Evolutionary conservation across 805 yeast species (phyloP).

Genomic region (Saccharomyces kudriavzevii): DNA sequence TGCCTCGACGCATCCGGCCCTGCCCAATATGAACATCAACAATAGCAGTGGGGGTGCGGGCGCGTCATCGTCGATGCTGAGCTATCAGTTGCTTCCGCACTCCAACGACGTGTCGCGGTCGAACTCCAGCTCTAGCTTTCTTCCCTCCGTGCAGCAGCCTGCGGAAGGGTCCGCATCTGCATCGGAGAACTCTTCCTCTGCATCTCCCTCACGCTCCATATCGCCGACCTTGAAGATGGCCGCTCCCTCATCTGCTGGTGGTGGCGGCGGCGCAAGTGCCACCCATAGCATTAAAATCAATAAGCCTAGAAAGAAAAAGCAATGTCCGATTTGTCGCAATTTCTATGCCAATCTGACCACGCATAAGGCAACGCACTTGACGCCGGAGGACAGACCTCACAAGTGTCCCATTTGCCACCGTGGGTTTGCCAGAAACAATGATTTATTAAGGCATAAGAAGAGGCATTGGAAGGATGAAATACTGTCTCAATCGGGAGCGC

Average conservation of each 20-base stretch:
- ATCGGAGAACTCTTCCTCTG: constrained; percentile 9
- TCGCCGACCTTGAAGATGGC: constrained; percentile 7
- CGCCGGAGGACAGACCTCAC: constrained; percentile 67
- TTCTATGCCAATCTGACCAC: constrained; percentile 76
- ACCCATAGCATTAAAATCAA: constrained; percentile 15
- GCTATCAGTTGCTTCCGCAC: constrained; percentile 8
- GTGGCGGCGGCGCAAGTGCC: not conserved
- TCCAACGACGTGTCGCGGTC: constrained; percentile 2
- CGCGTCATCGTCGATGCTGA: constrained; percentile 5
- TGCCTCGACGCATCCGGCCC: not conserved
- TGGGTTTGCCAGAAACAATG: constrained; percentile 85
- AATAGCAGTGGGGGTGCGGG: constrained; percentile 1
- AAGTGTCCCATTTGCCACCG: constrained; percentile 69
- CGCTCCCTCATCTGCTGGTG: not conserved
- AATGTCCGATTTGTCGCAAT: constrained; percentile 61
- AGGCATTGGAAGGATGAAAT: constrained; percentile 66
- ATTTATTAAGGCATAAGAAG: constrained; percentile 74
- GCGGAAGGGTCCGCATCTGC: constrained; percentile 5
- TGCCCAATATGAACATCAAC: constrained; percentile 1
- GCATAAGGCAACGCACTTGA: constrained; percentile 70
- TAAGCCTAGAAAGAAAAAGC: constrained; percentile 54
- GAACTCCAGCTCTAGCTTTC: constrained; percentile 15
- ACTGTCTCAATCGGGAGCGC: not conserved
- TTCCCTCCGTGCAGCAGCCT: constrained; percentile 20
- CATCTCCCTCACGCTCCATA: constrained; percentile 14